A percentile compares a stretch with the other conserved stretches of the same genome.
Evolutionary conservation across 352 stramenopile genomes (phyloP).

Genomic region (Phytophthora pistaciae): DNA sequence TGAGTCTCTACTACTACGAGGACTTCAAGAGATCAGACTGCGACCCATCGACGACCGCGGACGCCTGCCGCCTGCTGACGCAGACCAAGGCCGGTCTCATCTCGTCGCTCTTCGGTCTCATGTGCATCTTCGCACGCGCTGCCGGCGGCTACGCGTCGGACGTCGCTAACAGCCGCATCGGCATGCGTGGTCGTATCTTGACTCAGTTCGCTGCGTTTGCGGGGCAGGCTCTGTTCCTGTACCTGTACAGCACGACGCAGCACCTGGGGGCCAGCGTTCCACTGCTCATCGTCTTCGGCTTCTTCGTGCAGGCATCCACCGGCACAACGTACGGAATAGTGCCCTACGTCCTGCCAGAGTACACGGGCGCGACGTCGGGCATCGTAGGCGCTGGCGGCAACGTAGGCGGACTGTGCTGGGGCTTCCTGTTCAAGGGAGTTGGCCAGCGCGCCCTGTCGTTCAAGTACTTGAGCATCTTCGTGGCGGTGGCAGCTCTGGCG

Average conservation of each 20-base stretch:
- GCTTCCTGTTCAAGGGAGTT: constrained; percentile 59
- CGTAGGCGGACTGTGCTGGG: constrained; percentile 55
- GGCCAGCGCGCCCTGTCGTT: constrained; percentile 41
- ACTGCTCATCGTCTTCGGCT: constrained; percentile 88
- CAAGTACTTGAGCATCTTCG: constrained; percentile 55
- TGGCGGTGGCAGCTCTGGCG: constrained; percentile 20
- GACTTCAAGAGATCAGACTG: constrained; percentile 74
- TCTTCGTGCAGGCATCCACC: constrained; percentile 74
- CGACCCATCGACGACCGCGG: constrained; percentile 20
- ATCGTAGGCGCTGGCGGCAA: constrained; percentile 67
- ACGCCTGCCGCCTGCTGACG: constrained; percentile 27
- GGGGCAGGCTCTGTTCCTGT: constrained; percentile 74
- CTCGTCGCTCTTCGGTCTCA: constrained; percentile 92
- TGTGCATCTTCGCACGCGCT: constrained; percentile 93
- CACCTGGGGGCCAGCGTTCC: constrained; percentile 67
- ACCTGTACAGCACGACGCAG: constrained; percentile 69
- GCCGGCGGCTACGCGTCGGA: constrained; percentile 88
- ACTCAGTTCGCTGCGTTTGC: constrained; percentile 80
- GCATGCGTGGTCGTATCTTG: constrained; percentile 43
- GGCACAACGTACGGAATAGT: constrained; percentile 73
- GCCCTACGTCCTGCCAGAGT: constrained; percentile 49
- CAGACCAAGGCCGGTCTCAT: constrained; percentile 72
- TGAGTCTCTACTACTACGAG: constrained; percentile 90
- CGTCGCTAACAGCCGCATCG: constrained; percentile 63
- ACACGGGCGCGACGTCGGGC: constrained; percentile 52